Evolutionary conservation across 352 stramenopile species (phyloP), one percentile per base, ranked within the genome.

Genomic region (Pythium diclinum): DNA sequence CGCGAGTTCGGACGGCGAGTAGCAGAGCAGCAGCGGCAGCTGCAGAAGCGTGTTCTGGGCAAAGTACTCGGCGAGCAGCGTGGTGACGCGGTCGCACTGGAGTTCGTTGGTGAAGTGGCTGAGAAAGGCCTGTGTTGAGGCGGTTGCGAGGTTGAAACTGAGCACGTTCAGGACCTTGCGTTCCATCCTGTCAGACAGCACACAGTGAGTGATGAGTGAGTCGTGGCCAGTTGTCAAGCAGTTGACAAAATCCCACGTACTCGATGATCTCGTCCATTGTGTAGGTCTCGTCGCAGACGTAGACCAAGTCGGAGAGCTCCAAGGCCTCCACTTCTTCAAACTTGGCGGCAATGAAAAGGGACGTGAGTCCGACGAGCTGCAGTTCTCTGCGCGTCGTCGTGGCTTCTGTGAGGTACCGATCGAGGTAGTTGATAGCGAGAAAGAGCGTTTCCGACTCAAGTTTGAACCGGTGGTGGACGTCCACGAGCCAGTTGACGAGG

Each of bases 271-370:
- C 70, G 25, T 77, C 64, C 54, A 67, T 92, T 62, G 83, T 95
- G 79, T 99, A 99, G 6, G 97, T 96, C 33, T 92, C 78, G 76
- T 99, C 96, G 52, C 97, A 99, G 71, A 99, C 98, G 76, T 98
- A 99, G 57, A 99, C 87, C 40, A 99, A 80, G 72, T 99, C 97
- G 17, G 90, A 75, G 55, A 99, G 90, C 73, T 99, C 95, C 14
- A 96, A 96, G 11, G 96, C 95, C 70, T 99, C 99, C 58, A 99
- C 99, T 75, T 99, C 97, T 73, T 99, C 98, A 76, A 99, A 99
- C 83, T 99, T 99, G 25, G 96, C 97, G 14, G 97, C 97, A 60
- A 99, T 93, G 64, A 99, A 84, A 60, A 99, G 88, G 46, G 90
- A 86, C 3, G 96, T 96, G 40, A 99, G 88, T 30, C 97, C 96